These are phyloP conservation scores for Clarireedia sp. DNA, from an alignment of 2,329 filamentous ascomycete genomes.

Conservation along the genomic window DNA sequence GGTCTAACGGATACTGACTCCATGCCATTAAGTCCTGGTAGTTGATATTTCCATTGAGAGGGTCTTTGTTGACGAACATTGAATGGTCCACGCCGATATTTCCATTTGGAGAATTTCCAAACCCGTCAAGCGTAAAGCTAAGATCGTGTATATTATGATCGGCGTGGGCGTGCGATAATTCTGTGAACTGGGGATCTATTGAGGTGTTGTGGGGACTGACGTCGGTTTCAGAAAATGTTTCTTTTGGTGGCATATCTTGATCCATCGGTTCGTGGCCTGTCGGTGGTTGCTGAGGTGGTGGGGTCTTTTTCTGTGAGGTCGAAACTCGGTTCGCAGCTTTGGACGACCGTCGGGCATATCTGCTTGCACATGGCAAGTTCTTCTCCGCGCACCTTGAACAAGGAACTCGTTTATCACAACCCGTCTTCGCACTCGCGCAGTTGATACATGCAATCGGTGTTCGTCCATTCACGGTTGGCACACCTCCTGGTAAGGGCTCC, in stretches of 20 bases:
- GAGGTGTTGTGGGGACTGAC: not conserved
- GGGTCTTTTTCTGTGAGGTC: constrained; percentile 7
- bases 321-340: constrained; percentile 29
- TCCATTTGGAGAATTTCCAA: constrained; percentile 3
- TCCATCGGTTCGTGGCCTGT: constrained; percentile 3
- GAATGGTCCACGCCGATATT: constrained; percentile 2
- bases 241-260: constrained; percentile 3
- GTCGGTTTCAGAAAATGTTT: not conserved
- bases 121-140: not conserved
- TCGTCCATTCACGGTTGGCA: constrained; percentile 34
- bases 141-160: constrained; percentile 1
- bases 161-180: not conserved
- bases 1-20: constrained; percentile 37
- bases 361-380: constrained; percentile 39
- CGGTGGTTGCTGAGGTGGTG: constrained; percentile 5
- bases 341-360: constrained; percentile 43
- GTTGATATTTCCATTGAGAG: constrained; percentile 25
- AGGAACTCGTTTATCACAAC: constrained; percentile 42
- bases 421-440: constrained; percentile 44
- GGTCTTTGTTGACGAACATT: constrained; percentile 7
- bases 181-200: not conserved
- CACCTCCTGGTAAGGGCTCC: constrained; percentile 36
- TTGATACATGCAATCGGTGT: constrained; percentile 43
- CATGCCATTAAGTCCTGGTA: constrained; percentile 40
- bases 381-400: constrained; percentile 44